Evolutionary conservation across 768 basidiomycete species (phyloP).

Genomic region (Serendipita sp.): DNA sequence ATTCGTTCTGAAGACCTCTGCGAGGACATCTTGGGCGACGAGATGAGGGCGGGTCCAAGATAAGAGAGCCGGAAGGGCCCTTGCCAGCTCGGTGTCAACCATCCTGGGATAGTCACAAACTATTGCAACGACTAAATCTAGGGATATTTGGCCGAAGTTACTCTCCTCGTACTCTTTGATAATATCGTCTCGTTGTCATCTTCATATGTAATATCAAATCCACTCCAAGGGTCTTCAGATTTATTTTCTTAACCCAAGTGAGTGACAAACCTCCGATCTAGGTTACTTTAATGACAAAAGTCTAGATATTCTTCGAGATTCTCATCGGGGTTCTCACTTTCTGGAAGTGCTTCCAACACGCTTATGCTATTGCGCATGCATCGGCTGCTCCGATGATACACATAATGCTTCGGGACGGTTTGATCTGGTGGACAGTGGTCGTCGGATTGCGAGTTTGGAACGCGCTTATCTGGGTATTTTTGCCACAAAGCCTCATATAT

Average conservation of each 20-base stretch:
- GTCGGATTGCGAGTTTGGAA: not conserved
- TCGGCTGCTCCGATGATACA: not conserved
- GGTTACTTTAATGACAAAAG: too few species aligned
- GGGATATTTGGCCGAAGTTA: too few species aligned
- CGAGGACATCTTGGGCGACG: not conserved
- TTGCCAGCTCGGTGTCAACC: too few species aligned
- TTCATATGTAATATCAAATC: not conserved
- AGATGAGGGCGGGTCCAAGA: not conserved
- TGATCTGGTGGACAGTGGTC: not conserved
- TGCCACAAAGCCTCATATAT: not conserved
- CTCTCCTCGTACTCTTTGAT: too few species aligned
- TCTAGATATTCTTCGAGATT: not conserved
- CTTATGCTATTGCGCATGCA: not conserved
- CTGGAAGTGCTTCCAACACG: slow-evolving; percentile 1
- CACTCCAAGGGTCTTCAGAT: not conserved
- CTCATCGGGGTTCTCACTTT: not conserved
- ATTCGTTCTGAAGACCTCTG: not conserved
- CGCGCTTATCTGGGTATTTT: not conserved
- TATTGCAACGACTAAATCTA: too few species aligned
- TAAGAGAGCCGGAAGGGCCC: not conserved
- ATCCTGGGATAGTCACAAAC: too few species aligned
- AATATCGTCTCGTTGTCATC: too few species aligned
- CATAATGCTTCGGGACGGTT: not conserved
- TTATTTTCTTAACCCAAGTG: not conserved
- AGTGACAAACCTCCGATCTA: too few species aligned